A percentile compares a stretch with the other conserved stretches of the same genome.
Evolutionary conservation across 164 flowering plant species (phyloP).

Genomic region (Malania oleifera): DNA sequence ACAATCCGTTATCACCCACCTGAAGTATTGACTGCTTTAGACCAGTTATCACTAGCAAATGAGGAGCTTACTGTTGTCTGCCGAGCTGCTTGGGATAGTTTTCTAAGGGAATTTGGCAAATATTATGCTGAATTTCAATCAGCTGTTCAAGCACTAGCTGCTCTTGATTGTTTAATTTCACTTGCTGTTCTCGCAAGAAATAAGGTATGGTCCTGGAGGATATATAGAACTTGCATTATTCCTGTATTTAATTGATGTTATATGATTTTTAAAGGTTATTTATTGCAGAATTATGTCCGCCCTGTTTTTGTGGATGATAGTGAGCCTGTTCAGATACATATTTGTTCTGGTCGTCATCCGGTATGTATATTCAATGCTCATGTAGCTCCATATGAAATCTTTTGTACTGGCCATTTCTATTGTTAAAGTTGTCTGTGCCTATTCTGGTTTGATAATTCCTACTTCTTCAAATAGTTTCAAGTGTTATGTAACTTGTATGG

Average conservation of each 20-base stretch:
- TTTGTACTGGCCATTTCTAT: too few relatives aligned
- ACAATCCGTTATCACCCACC: conserved; percentile 87
- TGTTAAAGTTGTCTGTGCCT: too few relatives aligned
- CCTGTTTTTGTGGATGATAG: conserved; percentile 61
- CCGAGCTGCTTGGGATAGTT: conserved; percentile 70
- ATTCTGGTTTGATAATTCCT: too few relatives aligned
- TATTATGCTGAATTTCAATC: conserved; percentile 77
- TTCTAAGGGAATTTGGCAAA: conserved; percentile 51
- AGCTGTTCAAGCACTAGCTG: conserved; percentile 87
- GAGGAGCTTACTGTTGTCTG: conserved; percentile 66
- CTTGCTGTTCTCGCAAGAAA: conserved; percentile 78
- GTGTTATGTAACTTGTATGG: not conserved
- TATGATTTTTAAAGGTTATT: conserved; percentile 1
- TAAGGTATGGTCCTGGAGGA: conserved; percentile 39
- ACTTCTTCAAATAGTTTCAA: too few relatives aligned
- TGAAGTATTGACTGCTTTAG: conserved; percentile 66
- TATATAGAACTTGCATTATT: not conserved
- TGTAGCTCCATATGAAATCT: too few relatives aligned
- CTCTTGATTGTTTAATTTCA: conserved; percentile 82
- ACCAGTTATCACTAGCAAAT: conserved; percentile 57
- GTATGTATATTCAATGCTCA: conserved; percentile 30
- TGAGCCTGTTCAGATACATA: conserved; percentile 77
- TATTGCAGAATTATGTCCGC: conserved; percentile 76
- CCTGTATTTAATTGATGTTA: not conserved
- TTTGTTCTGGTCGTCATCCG: conserved; percentile 82